These are phyloP conservation scores for Cordia subcordata DNA, from an alignment of 257 asterid genomes.

Conservation along the genomic window DNA sequence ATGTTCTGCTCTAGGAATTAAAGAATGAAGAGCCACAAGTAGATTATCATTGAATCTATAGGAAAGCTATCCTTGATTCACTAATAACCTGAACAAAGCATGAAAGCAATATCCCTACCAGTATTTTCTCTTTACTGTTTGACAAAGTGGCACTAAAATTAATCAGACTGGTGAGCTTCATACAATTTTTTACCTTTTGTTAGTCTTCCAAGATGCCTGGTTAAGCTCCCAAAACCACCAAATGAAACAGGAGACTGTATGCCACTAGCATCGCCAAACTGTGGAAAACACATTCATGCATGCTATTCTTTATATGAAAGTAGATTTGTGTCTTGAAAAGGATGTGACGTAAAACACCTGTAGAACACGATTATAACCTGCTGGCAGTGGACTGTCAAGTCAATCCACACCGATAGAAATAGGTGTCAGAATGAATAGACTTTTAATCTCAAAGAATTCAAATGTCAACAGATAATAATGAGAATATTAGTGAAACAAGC, in stretches of 20 bases:
- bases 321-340: constrained; percentile 13
- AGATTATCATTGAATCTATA: too few species aligned
- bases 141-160: too few species aligned
- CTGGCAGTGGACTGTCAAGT: constrained; percentile 77
- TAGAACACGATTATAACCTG: constrained; percentile 76
- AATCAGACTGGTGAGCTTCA: not conserved
- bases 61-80: too few species aligned
- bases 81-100: too few species aligned
- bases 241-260: constrained; percentile 97
- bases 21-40: too few species aligned
- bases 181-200: constrained; percentile 55
- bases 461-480: too few species aligned
- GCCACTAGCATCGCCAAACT: constrained; percentile 99
- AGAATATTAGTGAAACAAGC: too few species aligned
- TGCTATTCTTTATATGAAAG: constrained; percentile 16
- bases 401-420: too few species aligned
- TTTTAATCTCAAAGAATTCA: constrained; percentile 3
- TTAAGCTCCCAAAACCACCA: constrained; percentile 98
- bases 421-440: not conserved
- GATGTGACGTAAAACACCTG: constrained; percentile 34
- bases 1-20: too few species aligned
- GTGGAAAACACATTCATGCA: too few species aligned
- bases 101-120: too few species aligned
- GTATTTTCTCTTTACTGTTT: too few species aligned
- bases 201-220: constrained; percentile 88